Percentiles rank a stretch among this genome's conserved stretches.
Conservation (phyloP, 2,329 filamentous ascomycete species). For the Setomelanomma holmii region DNA sequence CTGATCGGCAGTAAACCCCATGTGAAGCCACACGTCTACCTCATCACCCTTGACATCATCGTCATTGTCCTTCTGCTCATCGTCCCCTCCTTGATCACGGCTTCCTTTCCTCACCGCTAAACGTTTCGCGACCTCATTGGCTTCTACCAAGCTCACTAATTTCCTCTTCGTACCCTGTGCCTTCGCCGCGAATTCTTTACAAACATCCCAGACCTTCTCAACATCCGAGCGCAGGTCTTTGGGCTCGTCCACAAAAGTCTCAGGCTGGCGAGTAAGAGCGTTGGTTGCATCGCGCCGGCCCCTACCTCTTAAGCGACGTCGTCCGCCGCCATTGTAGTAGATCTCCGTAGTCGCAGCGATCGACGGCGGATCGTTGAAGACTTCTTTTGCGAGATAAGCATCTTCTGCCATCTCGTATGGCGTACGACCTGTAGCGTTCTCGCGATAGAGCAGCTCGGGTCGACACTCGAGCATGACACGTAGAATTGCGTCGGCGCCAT, state of each 20-base stretch:
- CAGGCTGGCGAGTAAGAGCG: conserved; percentile 10
- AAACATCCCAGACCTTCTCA: conserved; percentile 48
- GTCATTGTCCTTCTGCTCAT: background rate
- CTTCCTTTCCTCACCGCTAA: conserved; percentile 65
- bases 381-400: conserved; percentile 52
- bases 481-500: conserved; percentile 48
- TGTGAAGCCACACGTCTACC: background rate
- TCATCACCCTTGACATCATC: conserved; percentile 4
- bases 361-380: conserved; percentile 25
- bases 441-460: conserved; percentile 68
- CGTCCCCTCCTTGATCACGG: conserved; percentile 46
- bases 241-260: conserved; percentile 27
- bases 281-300: background rate
- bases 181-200: conserved; percentile 37
- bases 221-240: conserved; percentile 2
- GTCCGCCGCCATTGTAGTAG: background rate
- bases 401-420: conserved; percentile 73
- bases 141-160: conserved; percentile 64
- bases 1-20: background rate
- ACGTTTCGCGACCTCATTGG: conserved; percentile 66
- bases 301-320: background rate
- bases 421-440: conserved; percentile 79
- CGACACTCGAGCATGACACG: conserved; percentile 61
- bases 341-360: background rate
- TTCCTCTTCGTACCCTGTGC: conserved; percentile 53